phyloP scores from a whole-genome alignment of 768 basidiomycete genomes.

The Omphalotus guepiniiformis region DNA sequence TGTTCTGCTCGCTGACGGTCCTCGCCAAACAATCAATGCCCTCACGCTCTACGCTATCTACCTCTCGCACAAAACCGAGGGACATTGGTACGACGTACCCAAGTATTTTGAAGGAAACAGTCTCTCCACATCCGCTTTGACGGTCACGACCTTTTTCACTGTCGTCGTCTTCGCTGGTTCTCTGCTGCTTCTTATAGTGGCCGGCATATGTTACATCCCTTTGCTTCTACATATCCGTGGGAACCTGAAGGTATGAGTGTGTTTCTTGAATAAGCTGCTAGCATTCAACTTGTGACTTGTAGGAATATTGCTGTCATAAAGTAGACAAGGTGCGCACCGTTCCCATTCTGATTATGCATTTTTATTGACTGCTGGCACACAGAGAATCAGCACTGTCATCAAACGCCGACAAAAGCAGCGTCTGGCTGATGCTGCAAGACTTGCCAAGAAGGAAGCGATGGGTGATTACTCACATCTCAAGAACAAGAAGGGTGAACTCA shows the following conservation, averaged over 20 bases:
- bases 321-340: conserved; percentile 77
- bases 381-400: conserved; percentile 93
- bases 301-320: conserved; percentile 99
- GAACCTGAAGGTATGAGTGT: conserved; percentile 76
- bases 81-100: conserved; percentile 61
- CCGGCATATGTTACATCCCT: conserved; percentile 89
- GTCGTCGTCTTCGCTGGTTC: conserved; percentile 84
- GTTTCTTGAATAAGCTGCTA: not conserved
- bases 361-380: conserved; percentile 10
- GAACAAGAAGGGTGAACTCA: conserved; percentile 86
- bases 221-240: conserved; percentile 93
- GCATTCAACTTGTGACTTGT: conserved; percentile 7
- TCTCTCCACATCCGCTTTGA: conserved; percentile 76
- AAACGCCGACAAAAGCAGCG: conserved; percentile 88
- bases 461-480: conserved; percentile 90
- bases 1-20: conserved; percentile 85
- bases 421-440: conserved; percentile 69
- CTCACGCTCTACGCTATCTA: conserved; percentile 93
- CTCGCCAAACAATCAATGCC: conserved; percentile 97
- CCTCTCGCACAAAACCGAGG: conserved; percentile 45
- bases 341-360: not conserved
- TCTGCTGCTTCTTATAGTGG: conserved; percentile 73
- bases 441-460: conserved; percentile 87
- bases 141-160: conserved; percentile 88
- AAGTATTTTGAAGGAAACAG: conserved; percentile 80